Conservation (phyloP, 306 rosid species). For the Medicago arabica region DNA sequence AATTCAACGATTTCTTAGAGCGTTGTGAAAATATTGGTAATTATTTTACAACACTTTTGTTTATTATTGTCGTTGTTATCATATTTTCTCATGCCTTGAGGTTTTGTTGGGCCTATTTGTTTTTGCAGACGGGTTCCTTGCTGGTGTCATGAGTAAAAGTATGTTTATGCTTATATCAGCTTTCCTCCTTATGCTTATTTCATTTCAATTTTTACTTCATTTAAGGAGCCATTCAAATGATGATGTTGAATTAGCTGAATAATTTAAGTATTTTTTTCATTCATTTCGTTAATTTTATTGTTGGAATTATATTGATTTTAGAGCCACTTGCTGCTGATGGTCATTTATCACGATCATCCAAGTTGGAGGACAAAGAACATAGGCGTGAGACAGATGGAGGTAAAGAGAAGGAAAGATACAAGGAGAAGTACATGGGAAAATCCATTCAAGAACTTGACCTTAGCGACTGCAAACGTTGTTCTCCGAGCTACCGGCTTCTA, state of each 20-base stretch:
- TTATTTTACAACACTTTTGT: slow-evolving; percentile 13
- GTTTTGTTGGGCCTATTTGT: slow-evolving; percentile 48
- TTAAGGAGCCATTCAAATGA: slow-evolving; percentile 26
- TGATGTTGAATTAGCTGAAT: slow-evolving; percentile 19
- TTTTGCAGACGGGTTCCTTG: slow-evolving; percentile 96
- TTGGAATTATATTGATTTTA: slow-evolving; percentile 55
- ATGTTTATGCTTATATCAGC: slow-evolving; percentile 45
- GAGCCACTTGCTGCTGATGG: slow-evolving; percentile 74
- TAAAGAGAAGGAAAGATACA: slow-evolving; percentile 85
- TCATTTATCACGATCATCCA: slow-evolving; percentile 64
- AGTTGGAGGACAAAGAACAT: slow-evolving; percentile 80
- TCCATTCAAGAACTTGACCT: slow-evolving; percentile 99
- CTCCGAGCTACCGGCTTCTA: slow-evolving; percentile 95
- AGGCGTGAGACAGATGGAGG: slow-evolving; percentile 76
- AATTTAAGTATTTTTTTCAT: slow-evolving; percentile 14
- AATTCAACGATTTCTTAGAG: slow-evolving; percentile 85
- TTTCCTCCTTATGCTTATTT: slow-evolving; percentile 25
- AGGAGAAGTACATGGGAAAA: slow-evolving; percentile 83
- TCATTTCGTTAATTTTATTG: slow-evolving; percentile 41
- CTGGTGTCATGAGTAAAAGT: slow-evolving; percentile 91
- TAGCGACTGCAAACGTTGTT: slow-evolving; percentile 81
- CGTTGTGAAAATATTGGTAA: slow-evolving; percentile 93
- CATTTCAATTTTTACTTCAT: not conserved
- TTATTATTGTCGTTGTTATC: slow-evolving; percentile 17
- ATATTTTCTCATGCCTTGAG: slow-evolving; percentile 43